Base-by-base conservation (phyloP, 1,284 basidiomycete species). In the Pseudozyma thailandica region DNA sequence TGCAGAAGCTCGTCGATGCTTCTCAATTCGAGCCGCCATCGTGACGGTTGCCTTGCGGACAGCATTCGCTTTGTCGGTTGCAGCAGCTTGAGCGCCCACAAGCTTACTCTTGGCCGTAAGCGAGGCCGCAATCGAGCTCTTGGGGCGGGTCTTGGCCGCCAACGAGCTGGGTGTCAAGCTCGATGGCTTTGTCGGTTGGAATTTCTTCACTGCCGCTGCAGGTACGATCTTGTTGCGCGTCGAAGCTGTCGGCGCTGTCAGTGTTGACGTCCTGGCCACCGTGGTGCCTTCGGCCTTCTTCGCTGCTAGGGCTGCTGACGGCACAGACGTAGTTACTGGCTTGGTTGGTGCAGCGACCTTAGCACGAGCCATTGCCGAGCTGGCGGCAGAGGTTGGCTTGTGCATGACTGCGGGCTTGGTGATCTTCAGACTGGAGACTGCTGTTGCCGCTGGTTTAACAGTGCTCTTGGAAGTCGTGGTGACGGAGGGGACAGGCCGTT, bases 181-280 rank as follows among this genome's bases (percentile, higher is more conserved):
- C 16, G 59, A 43, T n/a, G 49, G 25, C 30, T 63, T 64, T 18
- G 52, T 62, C 18, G 57, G 53, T 27, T 60, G 61, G 25, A 58
- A 64, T 43, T 57, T 60, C 21, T 61, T 71, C 1, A 50, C 42
- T 4, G 56, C 25, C 2, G 52, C 60, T 13, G 56, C 18, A 10
- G 55, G 60, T 7, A 64, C 58, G 25, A 70, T 41, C 38, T 63
- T 63, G 60, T 60, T 60, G 25, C 66, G 66, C n/a, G 58, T 55
- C 35, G 66, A 70, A 0, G 56, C 66, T 15, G 66, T 70, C 13
- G 60, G 47, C 15, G 66, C 66, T 9, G 56, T 63, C 3, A 58
- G 48, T 0, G 38, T 52, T 13, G 66, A 70, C 13, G 58, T 28
- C 12, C 47, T 6, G 6, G 50, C 25, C 15, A 25, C 20, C 16